These are phyloP conservation scores for Leccinellum rugosiceps DNA, from an alignment of 768 basidiomycete species.

Conservation along the genomic window DNA sequence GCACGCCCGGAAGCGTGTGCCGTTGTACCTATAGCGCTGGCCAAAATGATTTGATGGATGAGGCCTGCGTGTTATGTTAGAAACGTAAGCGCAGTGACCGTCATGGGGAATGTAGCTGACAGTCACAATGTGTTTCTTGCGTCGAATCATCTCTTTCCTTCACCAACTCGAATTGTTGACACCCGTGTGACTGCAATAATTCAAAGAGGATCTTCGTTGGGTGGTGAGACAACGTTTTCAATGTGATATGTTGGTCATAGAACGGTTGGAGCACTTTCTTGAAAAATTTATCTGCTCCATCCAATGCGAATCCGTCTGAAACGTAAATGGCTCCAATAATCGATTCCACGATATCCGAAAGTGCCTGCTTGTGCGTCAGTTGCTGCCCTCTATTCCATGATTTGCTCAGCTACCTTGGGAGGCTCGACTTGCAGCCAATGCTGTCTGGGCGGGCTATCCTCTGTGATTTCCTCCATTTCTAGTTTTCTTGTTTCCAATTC, in stretches of 20 bases:
- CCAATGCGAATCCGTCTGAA: constrained; percentile 64
- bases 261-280: constrained; percentile 70
- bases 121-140: constrained; percentile 45
- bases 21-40: constrained; percentile 52
- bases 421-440: constrained; percentile 78
- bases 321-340: constrained; percentile 77
- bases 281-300: constrained; percentile 64
- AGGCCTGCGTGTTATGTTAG: constrained; percentile 43
- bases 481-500: constrained; percentile 45
- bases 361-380: constrained; percentile 41
- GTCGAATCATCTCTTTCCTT: constrained; percentile 44
- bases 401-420: constrained; percentile 57
- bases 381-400: background rate
- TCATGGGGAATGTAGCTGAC: constrained; percentile 35
- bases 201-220: constrained; percentile 76
- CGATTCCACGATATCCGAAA: constrained; percentile 81
- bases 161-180: constrained; percentile 58
- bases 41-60: constrained; percentile 63
- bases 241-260: constrained; percentile 69
- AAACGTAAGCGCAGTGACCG: constrained; percentile 16
- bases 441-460: constrained; percentile 56
- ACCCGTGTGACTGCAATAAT: constrained; percentile 67
- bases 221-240: constrained; percentile 71
- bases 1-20: constrained; percentile 53
- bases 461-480: constrained; percentile 48